Base-by-base conservation (phyloP, 495 filamentous ascomycete genomes). In the Xanthoparmelia taractica region DNA sequence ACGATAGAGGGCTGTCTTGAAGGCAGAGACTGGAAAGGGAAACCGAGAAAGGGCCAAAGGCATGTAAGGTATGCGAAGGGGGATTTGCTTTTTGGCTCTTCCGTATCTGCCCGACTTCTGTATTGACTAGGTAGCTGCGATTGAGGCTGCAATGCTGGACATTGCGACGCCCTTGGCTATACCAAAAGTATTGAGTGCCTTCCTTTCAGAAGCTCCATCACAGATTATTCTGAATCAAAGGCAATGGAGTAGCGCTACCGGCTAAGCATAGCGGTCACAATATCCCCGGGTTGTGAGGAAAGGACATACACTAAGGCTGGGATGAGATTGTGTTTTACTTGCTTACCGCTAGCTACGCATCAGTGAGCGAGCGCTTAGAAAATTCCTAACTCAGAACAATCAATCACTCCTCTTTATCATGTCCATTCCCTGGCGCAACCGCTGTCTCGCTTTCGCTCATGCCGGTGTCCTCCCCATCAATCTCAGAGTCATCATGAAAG, bases 401-500 rank as follows among this genome's bases (percentile, higher is more conserved):
- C 43, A 12, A 29, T 66, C 43, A 66, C 47, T 57, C 38, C 40
- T 17, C 8, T 63, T 43, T 38, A 29, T 67, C 69, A 63, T 65
- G 56, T 20, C 37, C 66, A 36, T 63, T 57, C 15, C 58, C 47
- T 31, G 13, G 23, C 3, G 13, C 40, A 43, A 56, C 57, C 15
- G 55, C 31, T n/a, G 61, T 50, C 50, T 69, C 67, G 45, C 60
- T 58, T 18, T 71, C 69, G 56, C 58, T 70, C 31, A 48, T 58
- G 38, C 63, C 68, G 12, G 59, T 66, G n/a, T 66, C 72, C 12
- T 73, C 73, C 41, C 64, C 68, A 27, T 71, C 71, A 27, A 67
- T 71, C 54, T 74, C 77, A 13, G 74, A 58, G 62, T 79, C 79
- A 25, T 76, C 69, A 65, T 83, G 83, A 67, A 88, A 86, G 1